phyloP scores from a whole-genome alignment of 768 basidiomycete species.

The Hygrophorus pudorinus region DNA sequence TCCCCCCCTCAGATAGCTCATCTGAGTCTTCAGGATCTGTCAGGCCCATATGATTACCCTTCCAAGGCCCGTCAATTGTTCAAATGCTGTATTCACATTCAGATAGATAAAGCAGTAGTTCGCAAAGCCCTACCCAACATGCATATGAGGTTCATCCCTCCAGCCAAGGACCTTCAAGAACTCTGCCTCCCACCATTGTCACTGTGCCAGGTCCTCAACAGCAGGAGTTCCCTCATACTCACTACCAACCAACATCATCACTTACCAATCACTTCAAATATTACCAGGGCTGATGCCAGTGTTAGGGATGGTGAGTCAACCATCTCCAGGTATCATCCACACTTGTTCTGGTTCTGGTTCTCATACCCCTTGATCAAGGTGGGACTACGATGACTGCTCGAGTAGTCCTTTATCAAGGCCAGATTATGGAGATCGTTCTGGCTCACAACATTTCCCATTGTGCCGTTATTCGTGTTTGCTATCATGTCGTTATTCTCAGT shows the following conservation, averaged over 20 bases:
- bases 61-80: no score
- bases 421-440: no score
- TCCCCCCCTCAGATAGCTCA: slow-evolving; percentile 10
- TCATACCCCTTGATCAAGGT: background rate
- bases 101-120: no score
- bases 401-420: no score
- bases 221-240: slow-evolving; percentile 8
- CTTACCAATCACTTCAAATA: slow-evolving; percentile 17
- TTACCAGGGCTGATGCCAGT: slow-evolving; percentile 4
- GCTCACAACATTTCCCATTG: no score
- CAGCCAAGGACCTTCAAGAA: no score
- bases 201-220: slow-evolving; percentile 7
- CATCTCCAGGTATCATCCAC: background rate
- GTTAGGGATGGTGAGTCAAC: background rate
- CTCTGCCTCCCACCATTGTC: slow-evolving; percentile 1
- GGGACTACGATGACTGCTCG: background rate
- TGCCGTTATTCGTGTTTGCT: no score
- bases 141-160: no score
- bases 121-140: no score
- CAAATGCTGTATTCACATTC: no score
- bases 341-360: background rate
- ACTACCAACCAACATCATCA: slow-evolving; percentile 15
- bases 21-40: background rate
- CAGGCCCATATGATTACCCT: no score
- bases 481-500: no score